Evolutionary conservation across 2,329 filamentous ascomycete genomes (phyloP).

Genomic region (Epichloe gansuensis): DNA sequence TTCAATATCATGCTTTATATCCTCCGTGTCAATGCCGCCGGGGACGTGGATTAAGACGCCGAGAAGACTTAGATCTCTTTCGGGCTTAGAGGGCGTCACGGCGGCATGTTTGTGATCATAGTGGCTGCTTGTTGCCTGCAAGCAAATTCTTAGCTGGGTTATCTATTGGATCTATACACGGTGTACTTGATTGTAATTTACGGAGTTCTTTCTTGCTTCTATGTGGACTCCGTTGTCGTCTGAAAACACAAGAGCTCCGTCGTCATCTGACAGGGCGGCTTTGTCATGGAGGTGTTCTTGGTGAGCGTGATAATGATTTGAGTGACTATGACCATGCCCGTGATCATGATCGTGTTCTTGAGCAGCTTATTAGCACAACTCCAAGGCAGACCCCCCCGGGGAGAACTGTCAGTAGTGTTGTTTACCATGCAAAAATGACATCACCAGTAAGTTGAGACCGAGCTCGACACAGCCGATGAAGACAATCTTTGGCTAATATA

Average conservation of each 20-base stretch:
- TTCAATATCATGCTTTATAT: constrained; percentile 57
- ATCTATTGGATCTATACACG: neutral
- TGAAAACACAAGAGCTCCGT: neutral
- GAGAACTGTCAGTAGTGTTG: neutral
- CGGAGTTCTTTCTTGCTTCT: neutral
- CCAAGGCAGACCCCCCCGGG: no score
- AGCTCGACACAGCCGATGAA: constrained; percentile 57
- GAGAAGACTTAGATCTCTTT: constrained; percentile 55
- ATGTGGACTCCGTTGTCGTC: neutral
- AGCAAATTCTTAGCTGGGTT: neutral
- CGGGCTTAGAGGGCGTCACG: constrained; percentile 19
- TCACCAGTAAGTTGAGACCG: constrained; percentile 52
- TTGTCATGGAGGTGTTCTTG: neutral
- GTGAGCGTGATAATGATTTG: constrained; percentile 11
- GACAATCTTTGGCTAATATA: constrained; percentile 53
- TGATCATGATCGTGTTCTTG: constrained; percentile 24
- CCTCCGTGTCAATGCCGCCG: constrained; percentile 40
- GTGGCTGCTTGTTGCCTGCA: constrained; percentile 18
- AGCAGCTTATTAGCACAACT: neutral
- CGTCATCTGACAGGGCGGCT: neutral
- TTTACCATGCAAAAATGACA: constrained; percentile 50
- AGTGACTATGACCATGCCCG: constrained; percentile 12
- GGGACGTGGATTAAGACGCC: constrained; percentile 61
- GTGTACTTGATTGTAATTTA: neutral
- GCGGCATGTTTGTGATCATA: constrained; percentile 36